These are phyloP conservation scores for Terana coerulea DNA, from an alignment of 768 basidiomycete genomes.

Conservation along the genomic window DNA sequence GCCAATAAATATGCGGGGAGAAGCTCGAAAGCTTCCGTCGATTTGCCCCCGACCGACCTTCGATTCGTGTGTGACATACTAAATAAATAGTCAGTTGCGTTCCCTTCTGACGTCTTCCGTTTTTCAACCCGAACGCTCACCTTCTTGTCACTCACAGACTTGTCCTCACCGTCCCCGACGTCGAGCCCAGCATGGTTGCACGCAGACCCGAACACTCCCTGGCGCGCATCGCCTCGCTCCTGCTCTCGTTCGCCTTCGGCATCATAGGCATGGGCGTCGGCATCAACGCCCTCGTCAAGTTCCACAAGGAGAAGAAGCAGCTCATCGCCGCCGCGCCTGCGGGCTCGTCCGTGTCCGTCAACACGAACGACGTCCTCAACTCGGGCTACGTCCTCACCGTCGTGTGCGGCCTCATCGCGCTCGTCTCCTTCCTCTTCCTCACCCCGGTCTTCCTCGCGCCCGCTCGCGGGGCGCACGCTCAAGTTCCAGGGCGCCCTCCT, in stretches of 20 bases:
- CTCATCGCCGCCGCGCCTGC: conserved; percentile 30
- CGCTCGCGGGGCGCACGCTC: conserved; percentile 27
- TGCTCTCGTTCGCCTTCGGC: conserved; percentile 27
- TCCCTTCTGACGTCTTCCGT: too few species aligned
- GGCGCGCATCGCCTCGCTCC: conserved; percentile 25
- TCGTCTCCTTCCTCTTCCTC: conserved; percentile 26
- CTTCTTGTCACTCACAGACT: not conserved
- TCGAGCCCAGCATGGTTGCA: not conserved
- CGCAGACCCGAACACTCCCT: too few species aligned
- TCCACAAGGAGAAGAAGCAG: conserved; percentile 34
- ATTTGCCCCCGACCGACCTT: too few species aligned
- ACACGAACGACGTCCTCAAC: conserved; percentile 28
- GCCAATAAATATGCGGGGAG: too few species aligned
- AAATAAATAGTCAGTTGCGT: too few species aligned
- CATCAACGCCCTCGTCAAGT: conserved; percentile 33
- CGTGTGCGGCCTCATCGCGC: conserved; percentile 23
- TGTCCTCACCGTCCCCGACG: not conserved
- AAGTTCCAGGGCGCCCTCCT: conserved; percentile 35
- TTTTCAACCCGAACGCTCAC: too few species aligned
- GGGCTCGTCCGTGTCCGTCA: conserved; percentile 33
- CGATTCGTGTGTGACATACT: too few species aligned
- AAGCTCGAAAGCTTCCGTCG: too few species aligned
- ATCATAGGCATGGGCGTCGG: conserved; percentile 26
- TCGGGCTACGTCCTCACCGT: conserved; percentile 32
- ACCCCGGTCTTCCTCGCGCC: conserved; percentile 28